Conservation (phyloP, 2,329 filamentous ascomycete species). For the Colletotrichum zoysiae region DNA sequence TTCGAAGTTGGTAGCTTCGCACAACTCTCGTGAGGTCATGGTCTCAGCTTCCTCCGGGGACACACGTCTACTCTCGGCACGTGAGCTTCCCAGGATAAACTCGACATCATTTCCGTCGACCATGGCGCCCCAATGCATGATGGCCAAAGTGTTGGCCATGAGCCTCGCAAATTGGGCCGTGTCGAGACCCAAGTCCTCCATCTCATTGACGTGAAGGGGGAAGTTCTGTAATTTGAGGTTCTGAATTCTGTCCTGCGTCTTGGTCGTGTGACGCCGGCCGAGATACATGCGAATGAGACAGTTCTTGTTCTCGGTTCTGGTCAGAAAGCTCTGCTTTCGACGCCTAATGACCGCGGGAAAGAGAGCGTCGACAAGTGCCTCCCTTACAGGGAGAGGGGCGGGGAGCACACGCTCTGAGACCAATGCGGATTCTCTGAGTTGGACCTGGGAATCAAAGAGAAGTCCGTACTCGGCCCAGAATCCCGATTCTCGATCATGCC, state of each 20-base stretch:
- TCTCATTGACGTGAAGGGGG: background rate
- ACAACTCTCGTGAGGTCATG: background rate
- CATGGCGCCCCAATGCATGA: background rate
- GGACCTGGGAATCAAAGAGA: background rate
- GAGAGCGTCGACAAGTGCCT: slow-evolving; percentile 1
- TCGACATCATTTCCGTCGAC: background rate
- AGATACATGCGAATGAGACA: background rate
- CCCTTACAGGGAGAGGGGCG: background rate
- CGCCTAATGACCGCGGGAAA: background rate
- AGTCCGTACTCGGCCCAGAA: background rate
- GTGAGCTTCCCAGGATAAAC: slow-evolving; percentile 1
- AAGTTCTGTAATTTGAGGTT: slow-evolving; percentile 3
- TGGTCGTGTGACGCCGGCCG: background rate
- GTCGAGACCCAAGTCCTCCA: background rate
- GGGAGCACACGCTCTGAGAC: background rate
- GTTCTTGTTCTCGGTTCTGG: background rate
- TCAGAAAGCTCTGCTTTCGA: background rate
- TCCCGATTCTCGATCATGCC: background rate
- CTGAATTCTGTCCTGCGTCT: background rate
- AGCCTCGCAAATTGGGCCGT: background rate
- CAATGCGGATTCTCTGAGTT: background rate
- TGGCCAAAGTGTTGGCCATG: background rate
- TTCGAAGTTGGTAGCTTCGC: background rate
- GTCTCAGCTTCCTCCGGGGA: background rate
- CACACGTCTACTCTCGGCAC: background rate